Base-by-base conservation (phyloP, 139 green algal genomes). In the Pseudopediastrum boryanum region DNA sequence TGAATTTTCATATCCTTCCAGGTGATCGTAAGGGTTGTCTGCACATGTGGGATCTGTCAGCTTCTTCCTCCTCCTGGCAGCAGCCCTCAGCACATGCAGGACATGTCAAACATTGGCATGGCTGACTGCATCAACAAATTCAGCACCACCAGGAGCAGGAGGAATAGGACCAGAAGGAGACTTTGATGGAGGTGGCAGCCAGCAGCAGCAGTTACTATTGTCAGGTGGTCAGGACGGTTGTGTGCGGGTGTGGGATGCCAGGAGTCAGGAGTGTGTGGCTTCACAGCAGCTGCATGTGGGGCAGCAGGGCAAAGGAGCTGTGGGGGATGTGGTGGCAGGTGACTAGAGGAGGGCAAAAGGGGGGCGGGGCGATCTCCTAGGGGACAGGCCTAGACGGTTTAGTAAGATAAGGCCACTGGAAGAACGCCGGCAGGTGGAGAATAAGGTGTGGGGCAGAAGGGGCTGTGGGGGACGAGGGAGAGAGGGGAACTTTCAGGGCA, bases 31-130 rank as follows among this genome's bases (percentile, higher is more conserved):
- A 81, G 51, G 91, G 92, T 2, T 27, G 70, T 38, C 12, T 94
- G 36, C 66, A 89, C 31, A 64, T 89, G 38, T 95, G 89, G 89
- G 91, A 94, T 54, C 33, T 90, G 3, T 27, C 7, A 0, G 43
- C 59, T 2, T 79, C 36, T 6, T 48, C 61, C 61, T 59, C 65
- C 76, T 2, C 71, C 75, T 19, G 89, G 82, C 84, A 75, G 65
- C 59, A 73, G 86, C 19, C 78, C 87, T 73, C 78, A 84, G 83
- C 87, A 76, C 85, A 90, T 68, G 44, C 79, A 33, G 93, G 93
- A 0, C 93, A 95, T 75, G 75, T 95, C 50, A 97, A 36, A 82
- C 91, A 5, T 77, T 97, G 29, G 75, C 77, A 1, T 94, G 88
- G 88, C 31, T 43, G 82, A 81, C 36, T 25, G 43, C 31, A 19